phyloP scores from a whole-genome alignment of 1,139 yeast species.

The Debaryomyces nepalensis region DNA sequence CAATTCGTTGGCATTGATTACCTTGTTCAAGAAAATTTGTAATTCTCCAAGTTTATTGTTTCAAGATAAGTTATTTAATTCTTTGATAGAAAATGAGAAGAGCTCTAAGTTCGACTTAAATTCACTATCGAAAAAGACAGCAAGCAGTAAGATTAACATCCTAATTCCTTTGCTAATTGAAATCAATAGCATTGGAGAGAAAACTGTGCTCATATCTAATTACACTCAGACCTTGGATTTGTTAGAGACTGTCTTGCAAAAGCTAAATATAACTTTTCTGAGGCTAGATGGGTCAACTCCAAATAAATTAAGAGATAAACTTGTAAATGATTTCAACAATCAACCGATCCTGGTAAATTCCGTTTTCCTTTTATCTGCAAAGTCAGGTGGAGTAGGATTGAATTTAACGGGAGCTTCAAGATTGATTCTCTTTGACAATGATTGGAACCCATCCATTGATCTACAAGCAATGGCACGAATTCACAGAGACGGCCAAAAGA shows the following conservation, averaged over 20 bases:
- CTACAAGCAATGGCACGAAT: slow-evolving; percentile 95
- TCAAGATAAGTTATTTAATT: slow-evolving; percentile 41
- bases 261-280: slow-evolving; percentile 54
- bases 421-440: slow-evolving; percentile 81
- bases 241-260: slow-evolving; percentile 59
- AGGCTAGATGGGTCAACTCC: slow-evolving; percentile 89
- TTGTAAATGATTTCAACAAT: slow-evolving; percentile 74
- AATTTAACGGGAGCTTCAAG: slow-evolving; percentile 91
- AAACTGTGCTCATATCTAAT: slow-evolving; percentile 85
- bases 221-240: slow-evolving; percentile 87
- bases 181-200: slow-evolving; percentile 55
- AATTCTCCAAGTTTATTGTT: slow-evolving; percentile 57
- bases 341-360: slow-evolving; percentile 47
- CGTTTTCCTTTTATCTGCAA: slow-evolving; percentile 81
- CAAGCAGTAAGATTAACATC: slow-evolving; percentile 62
- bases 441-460: slow-evolving; percentile 95
- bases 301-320: slow-evolving; percentile 59
- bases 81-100: slow-evolving; percentile 18
- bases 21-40: slow-evolving; percentile 53
- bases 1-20: slow-evolving; percentile 67
- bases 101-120: slow-evolving; percentile 1
- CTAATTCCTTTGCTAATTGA: slow-evolving; percentile 59
- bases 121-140: slow-evolving; percentile 28
- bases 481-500: slow-evolving; percentile 89
- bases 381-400: slow-evolving; percentile 94